Conservation (phyloP, 1,139 yeast genomes). For the Yamadazyma sp. region DNA sequence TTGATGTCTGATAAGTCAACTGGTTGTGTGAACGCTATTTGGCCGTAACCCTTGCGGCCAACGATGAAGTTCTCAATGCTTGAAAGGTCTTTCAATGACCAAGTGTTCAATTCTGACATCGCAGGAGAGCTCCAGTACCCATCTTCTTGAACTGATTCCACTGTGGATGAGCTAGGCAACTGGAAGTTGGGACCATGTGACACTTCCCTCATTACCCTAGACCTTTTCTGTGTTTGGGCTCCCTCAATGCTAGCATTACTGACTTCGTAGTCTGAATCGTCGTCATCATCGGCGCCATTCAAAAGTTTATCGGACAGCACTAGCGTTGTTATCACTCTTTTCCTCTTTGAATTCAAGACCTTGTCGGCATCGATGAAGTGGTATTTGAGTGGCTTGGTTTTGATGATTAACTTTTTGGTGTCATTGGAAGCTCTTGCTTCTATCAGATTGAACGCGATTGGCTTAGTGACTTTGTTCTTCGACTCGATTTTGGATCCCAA, state of each 20-base stretch:
- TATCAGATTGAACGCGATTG: conserved; percentile 12
- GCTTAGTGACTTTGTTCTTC: conserved; percentile 15
- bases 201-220: neutral
- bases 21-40: conserved; percentile 66
- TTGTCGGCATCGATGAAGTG: conserved; percentile 47
- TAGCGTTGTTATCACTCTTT: conserved; percentile 26
- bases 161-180: neutral
- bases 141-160: conserved; percentile 16
- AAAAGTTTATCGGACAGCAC: conserved; percentile 14
- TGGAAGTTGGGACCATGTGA: neutral
- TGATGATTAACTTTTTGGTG: conserved; percentile 39
- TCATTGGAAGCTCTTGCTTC: conserved; percentile 15
- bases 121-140: conserved; percentile 87
- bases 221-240: neutral
- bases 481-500: neutral
- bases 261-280: conserved; percentile 16
- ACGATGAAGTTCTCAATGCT: conserved; percentile 67
- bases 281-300: conserved; percentile 14
- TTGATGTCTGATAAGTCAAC: conserved; percentile 62
- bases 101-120: conserved; percentile 48
- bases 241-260: conserved; percentile 1
- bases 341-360: conserved; percentile 35
- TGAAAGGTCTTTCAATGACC: conserved; percentile 52
- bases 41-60: conserved; percentile 78
- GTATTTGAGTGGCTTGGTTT: conserved; percentile 43